phyloP scores from a whole-genome alignment of 768 basidiomycete genomes.

The Lanmaoa pseudosensibilis region DNA sequence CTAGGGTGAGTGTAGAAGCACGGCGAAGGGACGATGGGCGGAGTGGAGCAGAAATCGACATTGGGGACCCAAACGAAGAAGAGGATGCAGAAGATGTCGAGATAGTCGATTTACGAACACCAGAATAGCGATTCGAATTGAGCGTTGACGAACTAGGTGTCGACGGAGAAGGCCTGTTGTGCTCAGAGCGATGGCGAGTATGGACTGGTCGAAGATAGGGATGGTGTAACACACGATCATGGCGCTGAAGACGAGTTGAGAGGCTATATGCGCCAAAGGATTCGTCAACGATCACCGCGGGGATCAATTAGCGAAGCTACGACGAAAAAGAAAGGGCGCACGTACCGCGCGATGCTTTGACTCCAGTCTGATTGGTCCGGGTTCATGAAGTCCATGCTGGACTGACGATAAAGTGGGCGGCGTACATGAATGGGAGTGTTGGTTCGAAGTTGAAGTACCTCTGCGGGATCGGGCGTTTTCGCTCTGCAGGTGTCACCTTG shows the following conservation, averaged over 20 bases:
- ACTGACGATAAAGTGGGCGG: slow-evolving; percentile 69
- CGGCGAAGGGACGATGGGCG: slow-evolving; percentile 46
- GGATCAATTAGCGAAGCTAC: slow-evolving; percentile 1
- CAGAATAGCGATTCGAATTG: slow-evolving; percentile 41
- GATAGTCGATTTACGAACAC: slow-evolving; percentile 31
- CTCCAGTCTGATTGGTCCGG: slow-evolving; percentile 42
- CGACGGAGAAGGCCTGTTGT: slow-evolving; percentile 39
- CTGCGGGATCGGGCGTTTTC: slow-evolving; percentile 32
- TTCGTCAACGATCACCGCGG: slow-evolving; percentile 9
- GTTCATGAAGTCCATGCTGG: slow-evolving; percentile 85
- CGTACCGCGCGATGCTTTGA: slow-evolving; percentile 63
- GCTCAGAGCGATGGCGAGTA: slow-evolving; percentile 21
- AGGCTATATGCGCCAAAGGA: slow-evolving; percentile 43
- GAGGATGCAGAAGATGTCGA: slow-evolving; percentile 29
- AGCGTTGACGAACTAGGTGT: slow-evolving; percentile 68
- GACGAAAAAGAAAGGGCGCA: slow-evolving; percentile 14
- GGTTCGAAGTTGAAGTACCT: slow-evolving; percentile 47
- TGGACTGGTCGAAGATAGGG: slow-evolving; percentile 51
- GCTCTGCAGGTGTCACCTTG: slow-evolving; percentile 14
- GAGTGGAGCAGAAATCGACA: slow-evolving; percentile 37
- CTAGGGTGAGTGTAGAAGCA: slow-evolving; percentile 34
- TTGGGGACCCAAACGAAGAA: slow-evolving; percentile 38
- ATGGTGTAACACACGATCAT: slow-evolving; percentile 61
- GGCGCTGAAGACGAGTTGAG: slow-evolving; percentile 64
- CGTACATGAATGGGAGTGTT: slow-evolving; percentile 49